A percentile compares a stretch with the other conserved stretches of the same genome.
Evolutionary conservation across 768 basidiomycete species (phyloP).

Genomic region (Scleroderma citrinum): DNA sequence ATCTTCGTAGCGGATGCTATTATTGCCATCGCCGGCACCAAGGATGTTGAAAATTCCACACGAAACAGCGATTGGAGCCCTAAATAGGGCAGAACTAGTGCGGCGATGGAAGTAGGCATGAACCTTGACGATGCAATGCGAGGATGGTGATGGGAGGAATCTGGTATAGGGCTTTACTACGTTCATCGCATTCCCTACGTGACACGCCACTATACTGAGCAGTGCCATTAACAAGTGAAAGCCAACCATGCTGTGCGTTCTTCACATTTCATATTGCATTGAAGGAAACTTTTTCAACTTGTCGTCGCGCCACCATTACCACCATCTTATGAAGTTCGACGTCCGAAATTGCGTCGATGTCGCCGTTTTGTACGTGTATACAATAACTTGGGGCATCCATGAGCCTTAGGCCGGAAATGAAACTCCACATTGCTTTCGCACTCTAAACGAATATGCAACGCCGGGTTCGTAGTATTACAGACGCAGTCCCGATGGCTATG

Average conservation of each 20-base stretch:
- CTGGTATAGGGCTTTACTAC: conserved; percentile 75
- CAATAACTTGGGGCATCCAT: not conserved
- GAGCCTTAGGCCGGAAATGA: conserved; percentile 6
- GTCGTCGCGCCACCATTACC: too few relatives aligned
- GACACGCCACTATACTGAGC: too few relatives aligned
- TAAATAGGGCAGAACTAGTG: conserved; percentile 3
- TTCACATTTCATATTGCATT: not conserved
- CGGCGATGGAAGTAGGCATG: conserved; percentile 14
- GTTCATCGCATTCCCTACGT: conserved; percentile 78
- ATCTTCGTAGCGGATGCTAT: conserved; percentile 72
- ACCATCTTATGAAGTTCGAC: too few relatives aligned
- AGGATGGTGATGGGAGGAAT: conserved; percentile 58
- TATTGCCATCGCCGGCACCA: conserved; percentile 45
- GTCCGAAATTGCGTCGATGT: too few relatives aligned
- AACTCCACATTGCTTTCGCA: not conserved
- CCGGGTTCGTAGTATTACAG: conserved; percentile 82
- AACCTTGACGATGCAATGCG: conserved; percentile 40
- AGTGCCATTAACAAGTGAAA: too few relatives aligned
- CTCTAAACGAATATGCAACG: conserved; percentile 77
- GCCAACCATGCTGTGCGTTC: too few relatives aligned
- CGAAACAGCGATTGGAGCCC: conserved; percentile 4
- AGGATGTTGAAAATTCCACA: conserved; percentile 9
- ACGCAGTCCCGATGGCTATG: conserved; percentile 62
- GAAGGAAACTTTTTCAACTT: too few relatives aligned
- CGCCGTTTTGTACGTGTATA: not conserved